Base-by-base conservation (phyloP, 768 basidiomycete species). In the Melanogaster broomeanus region DNA sequence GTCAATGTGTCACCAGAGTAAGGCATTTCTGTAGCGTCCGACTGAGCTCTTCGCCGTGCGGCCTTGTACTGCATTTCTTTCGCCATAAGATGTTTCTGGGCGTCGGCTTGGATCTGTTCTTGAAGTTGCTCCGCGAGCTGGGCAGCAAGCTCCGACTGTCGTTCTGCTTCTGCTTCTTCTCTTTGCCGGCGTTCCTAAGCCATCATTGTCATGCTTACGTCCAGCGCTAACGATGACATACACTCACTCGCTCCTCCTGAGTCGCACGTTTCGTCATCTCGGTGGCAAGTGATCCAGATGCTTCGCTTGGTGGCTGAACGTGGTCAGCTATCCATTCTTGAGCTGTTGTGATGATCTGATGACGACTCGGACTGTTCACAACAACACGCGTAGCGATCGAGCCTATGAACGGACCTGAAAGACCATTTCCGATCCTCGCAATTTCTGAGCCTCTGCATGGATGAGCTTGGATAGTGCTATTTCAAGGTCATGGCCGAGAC, bases 191-290 rank as follows among this genome's bases (percentile, higher is more conserved):
- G 76, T 30, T 74, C 82, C 82, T 87, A 40, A 47, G 24, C 11
- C 15, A 46, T 46, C 10, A 33, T 43, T 8, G 31, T 64, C 12
- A 42, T 12, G 30, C n/a, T 2, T 8, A 19, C 24, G 22, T 10
- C 38, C 34, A 31, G 49, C 21, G 15, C 16, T 37, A 21, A 13
- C 21, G 24, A 31, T 15, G 30, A 45, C 5, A 35, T 31, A 43
- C 31, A 64, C 78, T 46, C 45, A 86, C 89, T 59, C 73, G 74
- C 60, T 90, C 84, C 65, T 86, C 83, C 44, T 88, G 85, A 55
- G 74, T 70, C 0, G 88, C 88, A 27, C 91, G 80, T 55, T 77
- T 80, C 41, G 75, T 85, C 91, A 93, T 92, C 65, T 92, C 80
- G 5, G 81, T 74, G 11, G 90, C 90, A 4, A 93, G 76, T 0